Conservation (phyloP, 148 eudicot species). For the Vaccinium darrowii region DNA sequence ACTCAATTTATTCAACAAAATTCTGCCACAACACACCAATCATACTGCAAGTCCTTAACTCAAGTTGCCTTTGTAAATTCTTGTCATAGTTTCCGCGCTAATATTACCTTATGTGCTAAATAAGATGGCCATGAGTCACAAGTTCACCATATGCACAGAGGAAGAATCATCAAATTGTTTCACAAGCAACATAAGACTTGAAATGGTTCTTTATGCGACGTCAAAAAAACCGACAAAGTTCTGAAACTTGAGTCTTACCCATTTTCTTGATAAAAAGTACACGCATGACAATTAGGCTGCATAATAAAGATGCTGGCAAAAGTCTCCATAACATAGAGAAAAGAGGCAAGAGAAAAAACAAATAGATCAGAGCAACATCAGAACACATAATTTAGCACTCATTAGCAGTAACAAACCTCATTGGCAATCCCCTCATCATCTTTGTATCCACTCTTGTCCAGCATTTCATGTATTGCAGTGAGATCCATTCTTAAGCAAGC, state of each 20-base stretch:
- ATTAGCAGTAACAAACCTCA: slow-evolving; percentile 39
- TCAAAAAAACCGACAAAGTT: not conserved
- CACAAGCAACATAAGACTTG: not conserved
- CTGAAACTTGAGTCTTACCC: not conserved
- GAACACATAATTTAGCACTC: not conserved
- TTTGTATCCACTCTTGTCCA: slow-evolving; percentile 67
- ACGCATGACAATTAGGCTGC: not conserved
- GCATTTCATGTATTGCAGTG: slow-evolving; percentile 67
- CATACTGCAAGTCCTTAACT: not conserved
- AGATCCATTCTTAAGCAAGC: slow-evolving; percentile 73
- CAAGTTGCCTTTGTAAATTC: not conserved
- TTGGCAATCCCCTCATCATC: slow-evolving; percentile 71
- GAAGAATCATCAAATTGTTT: not conserved
- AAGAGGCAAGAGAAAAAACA: not conserved
- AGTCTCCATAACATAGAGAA: not conserved
- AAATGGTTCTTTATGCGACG: not conserved
- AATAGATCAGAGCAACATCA: not conserved
- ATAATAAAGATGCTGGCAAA: not conserved
- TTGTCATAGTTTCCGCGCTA: not conserved
- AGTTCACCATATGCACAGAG: not conserved
- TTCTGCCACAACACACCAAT: not conserved
- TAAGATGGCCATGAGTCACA: not conserved
- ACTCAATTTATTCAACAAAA: not conserved
- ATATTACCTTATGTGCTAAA: not conserved
- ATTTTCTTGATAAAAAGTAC: not conserved